A percentile compares a stretch with the other conserved stretches of the same genome.
phyloP scores from a whole-genome alignment of 441 rosid genomes.

The Flueggea neowawraea region DNA sequence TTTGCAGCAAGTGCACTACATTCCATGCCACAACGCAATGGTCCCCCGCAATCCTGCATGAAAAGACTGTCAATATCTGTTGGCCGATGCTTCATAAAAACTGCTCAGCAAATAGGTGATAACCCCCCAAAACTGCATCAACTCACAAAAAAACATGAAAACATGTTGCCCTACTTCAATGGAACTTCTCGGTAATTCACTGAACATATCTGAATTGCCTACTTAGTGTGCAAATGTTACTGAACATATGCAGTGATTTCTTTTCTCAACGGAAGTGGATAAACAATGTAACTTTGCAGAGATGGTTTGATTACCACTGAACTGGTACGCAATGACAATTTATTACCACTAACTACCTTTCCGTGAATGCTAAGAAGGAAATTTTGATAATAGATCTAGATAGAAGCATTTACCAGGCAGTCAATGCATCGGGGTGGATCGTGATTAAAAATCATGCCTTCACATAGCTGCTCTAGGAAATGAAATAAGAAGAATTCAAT shows the following conservation, averaged over 20 bases:
- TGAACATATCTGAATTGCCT: neutral
- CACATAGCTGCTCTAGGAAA: slow-evolving; percentile 73
- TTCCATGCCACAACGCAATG: slow-evolving; percentile 71
- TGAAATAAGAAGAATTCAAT: slow-evolving; percentile 20
- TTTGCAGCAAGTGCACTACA: slow-evolving; percentile 78
- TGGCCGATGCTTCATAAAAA: neutral
- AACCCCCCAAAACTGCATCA: neutral
- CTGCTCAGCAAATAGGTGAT: neutral
- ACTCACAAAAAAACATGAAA: neutral
- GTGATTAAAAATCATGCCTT: slow-evolving; percentile 85
- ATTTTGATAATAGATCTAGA: neutral
- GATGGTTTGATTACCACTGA: too few relatives aligned
- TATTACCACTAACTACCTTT: neutral
- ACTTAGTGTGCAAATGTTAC: too few relatives aligned
- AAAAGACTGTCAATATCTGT: slow-evolving; percentile 10
- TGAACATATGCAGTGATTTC: neutral
- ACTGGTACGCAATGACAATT: too few relatives aligned
- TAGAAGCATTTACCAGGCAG: slow-evolving; percentile 57
- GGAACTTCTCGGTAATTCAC: slow-evolving; percentile 3
- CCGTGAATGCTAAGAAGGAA: neutral
- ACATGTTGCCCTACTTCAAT: neutral
- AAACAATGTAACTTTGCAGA: too few relatives aligned
- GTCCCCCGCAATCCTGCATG: slow-evolving; percentile 75
- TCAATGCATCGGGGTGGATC: slow-evolving; percentile 74
- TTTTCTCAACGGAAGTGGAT: too few relatives aligned